Conservation (phyloP, 805 yeast genomes). For the Candida alai region DNA sequence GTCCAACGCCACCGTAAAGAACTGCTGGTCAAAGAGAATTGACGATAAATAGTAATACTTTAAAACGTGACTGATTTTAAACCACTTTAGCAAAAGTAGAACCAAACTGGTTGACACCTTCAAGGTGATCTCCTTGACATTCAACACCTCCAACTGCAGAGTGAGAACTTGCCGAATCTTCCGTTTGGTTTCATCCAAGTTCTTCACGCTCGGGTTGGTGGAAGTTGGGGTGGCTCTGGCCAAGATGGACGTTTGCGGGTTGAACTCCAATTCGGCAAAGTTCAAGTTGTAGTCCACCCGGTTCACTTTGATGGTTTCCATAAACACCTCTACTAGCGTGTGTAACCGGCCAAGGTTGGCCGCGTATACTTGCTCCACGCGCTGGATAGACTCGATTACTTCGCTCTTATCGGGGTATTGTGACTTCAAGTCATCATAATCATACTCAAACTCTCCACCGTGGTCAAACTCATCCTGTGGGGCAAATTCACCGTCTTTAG, state of each 20-base stretch:
- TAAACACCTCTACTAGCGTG: constrained; percentile 59
- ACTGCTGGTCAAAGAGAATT: constrained; percentile 71
- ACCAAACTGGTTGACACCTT: constrained; percentile 57
- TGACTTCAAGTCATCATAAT: constrained; percentile 16
- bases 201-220: constrained; percentile 7
- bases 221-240: constrained; percentile 9
- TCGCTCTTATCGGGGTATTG: constrained; percentile 32
- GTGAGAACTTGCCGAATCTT: constrained; percentile 23
- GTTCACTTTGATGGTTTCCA: constrained; percentile 60
- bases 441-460: constrained; percentile 24
- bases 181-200: constrained; percentile 11
- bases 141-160: constrained; percentile 49
- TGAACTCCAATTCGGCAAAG: constrained; percentile 33
- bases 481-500: background rate
- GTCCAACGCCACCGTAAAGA: constrained; percentile 31
- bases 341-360: constrained; percentile 51
- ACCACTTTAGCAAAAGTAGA: constrained; percentile 63
- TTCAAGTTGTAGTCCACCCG: constrained; percentile 33
- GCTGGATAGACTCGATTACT: constrained; percentile 40
- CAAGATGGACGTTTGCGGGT: constrained; percentile 28
- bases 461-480: background rate
- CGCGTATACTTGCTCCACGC: constrained; percentile 60
- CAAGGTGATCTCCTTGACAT: constrained; percentile 60
- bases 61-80: constrained; percentile 69
- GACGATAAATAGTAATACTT: constrained; percentile 74